Evolutionary conservation across 768 basidiomycete species (phyloP), one percentile per base, ranked within the genome.

Genomic region (Tephrocybe sp.): DNA sequence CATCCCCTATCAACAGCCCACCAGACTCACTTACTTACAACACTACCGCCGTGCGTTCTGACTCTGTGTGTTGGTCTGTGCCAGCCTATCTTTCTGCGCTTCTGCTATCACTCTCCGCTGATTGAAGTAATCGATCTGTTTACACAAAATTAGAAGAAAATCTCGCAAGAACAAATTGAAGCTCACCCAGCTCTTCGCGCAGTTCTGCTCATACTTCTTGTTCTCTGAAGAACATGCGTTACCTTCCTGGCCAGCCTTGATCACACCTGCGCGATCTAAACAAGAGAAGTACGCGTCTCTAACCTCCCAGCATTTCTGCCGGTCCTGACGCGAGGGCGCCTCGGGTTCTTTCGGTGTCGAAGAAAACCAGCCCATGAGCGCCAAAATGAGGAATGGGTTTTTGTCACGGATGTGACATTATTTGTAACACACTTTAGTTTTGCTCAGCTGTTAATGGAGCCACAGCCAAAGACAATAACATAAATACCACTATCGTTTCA

Each of bases 61-160:
- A 12, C 60, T 62, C 53, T 74, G 69, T 19, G 65, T 65, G 48
- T 63, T 67, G 5, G 70, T 72, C 52, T 74, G 74, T 14, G 79
- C 79, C 26, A 90, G 76, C 47, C 85, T 71, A 35, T 83, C 82
- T 61, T 85, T 89, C 67, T 92, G 90, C 50, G 84, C 82, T 53
- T 87, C 89, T 8, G 83, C 87, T 45, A 94, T 79, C 32, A 91
- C 80, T 47, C 94, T 78, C 32, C 93, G 83, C 65, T 92, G 89
- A 72, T 97, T 96, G 63, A 98, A 97, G 66, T 98, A 96, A 22
- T 90, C 89, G 60, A 98, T 86, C 95, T 98, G 58, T 31, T 9
- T 12, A 39, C 40, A 51, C 46, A 17, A 23, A 45, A 40, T 31
- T 40, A 56, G 48, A 14, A 12, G 12, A 9, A 35, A 48, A 42